These are phyloP conservation scores for Setomelanomma holmii DNA, from an alignment of 2,329 filamentous ascomycete genomes.

Conservation along the genomic window DNA sequence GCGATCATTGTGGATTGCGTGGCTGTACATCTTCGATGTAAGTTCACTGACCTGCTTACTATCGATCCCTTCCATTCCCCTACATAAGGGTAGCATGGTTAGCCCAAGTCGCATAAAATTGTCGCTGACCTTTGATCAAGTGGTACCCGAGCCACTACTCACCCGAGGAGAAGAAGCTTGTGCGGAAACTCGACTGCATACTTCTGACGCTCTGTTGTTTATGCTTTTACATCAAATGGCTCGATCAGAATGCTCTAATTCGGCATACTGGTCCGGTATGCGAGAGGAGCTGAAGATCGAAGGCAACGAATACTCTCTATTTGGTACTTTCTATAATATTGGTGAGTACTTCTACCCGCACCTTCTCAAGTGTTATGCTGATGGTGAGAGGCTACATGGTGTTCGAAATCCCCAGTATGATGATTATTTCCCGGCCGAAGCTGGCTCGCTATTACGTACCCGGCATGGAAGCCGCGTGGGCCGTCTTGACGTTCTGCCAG, in stretches of 20 bases:
- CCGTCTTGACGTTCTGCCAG: slow-evolving; percentile 42
- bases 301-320: slow-evolving; percentile 63
- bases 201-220: slow-evolving; percentile 28
- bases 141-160: slow-evolving; percentile 31
- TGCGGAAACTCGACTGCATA: slow-evolving; percentile 27
- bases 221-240: slow-evolving; percentile 33
- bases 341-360: neutral
- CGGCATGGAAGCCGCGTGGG: slow-evolving; percentile 44
- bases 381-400: slow-evolving; percentile 41
- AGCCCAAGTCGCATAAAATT: too few relatives aligned
- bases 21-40: slow-evolving; percentile 29
- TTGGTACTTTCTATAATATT: slow-evolving; percentile 50
- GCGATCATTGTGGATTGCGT: slow-evolving; percentile 21
- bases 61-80: too few relatives aligned
- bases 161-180: slow-evolving; percentile 25
- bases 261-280: slow-evolving; percentile 30
- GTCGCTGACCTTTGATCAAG: slow-evolving; percentile 1
- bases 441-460: slow-evolving; percentile 42
- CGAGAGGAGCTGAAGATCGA: slow-evolving; percentile 29
- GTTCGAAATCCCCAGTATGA: slow-evolving; percentile 41
- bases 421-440: slow-evolving; percentile 43
- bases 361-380: neutral
- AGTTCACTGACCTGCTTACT: neutral
- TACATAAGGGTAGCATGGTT: too few relatives aligned
- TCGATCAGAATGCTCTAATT: slow-evolving; percentile 29